These are phyloP conservation scores for Aspergillus neoniger DNA, from an alignment of 2,329 filamentous ascomycete genomes.

Conservation along the genomic window DNA sequence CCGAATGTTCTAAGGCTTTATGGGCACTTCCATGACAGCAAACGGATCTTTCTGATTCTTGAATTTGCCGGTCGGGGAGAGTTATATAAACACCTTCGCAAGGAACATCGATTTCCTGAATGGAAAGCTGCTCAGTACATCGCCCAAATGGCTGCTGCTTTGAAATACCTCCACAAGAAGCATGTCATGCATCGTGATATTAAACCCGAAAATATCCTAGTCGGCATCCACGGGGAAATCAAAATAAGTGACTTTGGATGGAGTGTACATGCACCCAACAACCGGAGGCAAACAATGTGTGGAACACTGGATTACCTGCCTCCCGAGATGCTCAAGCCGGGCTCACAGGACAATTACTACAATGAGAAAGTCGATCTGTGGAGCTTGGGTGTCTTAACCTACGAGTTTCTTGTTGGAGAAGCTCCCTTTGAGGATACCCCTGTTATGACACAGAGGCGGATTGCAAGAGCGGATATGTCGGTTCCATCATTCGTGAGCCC, in stretches of 20 bases:
- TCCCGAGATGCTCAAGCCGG: conserved; percentile 92
- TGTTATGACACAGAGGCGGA: conserved; percentile 89
- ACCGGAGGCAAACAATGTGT: conserved; percentile 90
- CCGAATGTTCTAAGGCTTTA: conserved; percentile 82
- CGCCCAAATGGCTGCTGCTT: conserved; percentile 84
- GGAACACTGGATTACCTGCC: conserved; percentile 96
- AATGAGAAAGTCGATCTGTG: conserved; percentile 95
- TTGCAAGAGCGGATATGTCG: conserved; percentile 86
- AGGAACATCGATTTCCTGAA: conserved; percentile 77
- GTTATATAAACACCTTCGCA: conserved; percentile 81
- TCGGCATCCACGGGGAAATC: conserved; percentile 95
- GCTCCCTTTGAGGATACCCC: conserved; percentile 96
- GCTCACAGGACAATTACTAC: conserved; percentile 82
- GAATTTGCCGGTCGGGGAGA: conserved; percentile 86
- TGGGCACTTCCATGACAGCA: conserved; percentile 86
- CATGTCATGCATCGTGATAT: conserved; percentile 97
- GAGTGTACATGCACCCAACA: conserved; percentile 97
- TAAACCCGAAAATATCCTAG: conserved; percentile 95
- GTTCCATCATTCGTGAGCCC: conserved; percentile 86
- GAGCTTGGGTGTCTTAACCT: conserved; percentile 91
- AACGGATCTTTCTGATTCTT: conserved; percentile 82
- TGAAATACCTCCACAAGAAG: conserved; percentile 92
- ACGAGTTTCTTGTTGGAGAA: conserved; percentile 94
- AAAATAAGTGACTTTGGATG: conserved; percentile 99
- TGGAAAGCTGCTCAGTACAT: conserved; percentile 86